Conservation (phyloP, 768 basidiomycete genomes). For the Russula sp. region DNA sequence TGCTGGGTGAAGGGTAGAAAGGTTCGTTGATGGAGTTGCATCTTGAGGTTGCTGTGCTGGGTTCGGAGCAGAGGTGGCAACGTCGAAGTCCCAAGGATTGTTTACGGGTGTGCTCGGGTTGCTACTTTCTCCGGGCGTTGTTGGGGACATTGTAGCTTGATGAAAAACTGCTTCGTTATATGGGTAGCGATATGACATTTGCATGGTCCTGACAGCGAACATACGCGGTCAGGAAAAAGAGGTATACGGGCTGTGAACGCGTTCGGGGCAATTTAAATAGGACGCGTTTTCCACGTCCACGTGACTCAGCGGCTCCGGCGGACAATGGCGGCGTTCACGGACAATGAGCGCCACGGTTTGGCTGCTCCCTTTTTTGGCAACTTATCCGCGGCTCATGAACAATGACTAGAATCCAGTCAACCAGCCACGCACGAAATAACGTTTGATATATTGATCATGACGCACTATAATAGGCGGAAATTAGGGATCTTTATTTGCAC, state of each 20-base stretch:
- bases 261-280: slow-evolving; percentile 15
- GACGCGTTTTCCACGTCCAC: slow-evolving; percentile 13
- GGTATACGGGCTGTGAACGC: slow-evolving; percentile 11
- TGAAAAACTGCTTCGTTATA: slow-evolving; percentile 21
- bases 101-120: slow-evolving; percentile 28
- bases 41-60: slow-evolving; percentile 26
- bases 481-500: neutral
- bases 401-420: slow-evolving; percentile 10
- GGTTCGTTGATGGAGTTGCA: slow-evolving; percentile 8
- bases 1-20: slow-evolving; percentile 25
- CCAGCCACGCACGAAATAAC: neutral
- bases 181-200: slow-evolving; percentile 30
- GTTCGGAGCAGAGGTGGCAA: slow-evolving; percentile 16
- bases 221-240: slow-evolving; percentile 27
- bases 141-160: slow-evolving; percentile 28
- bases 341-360: slow-evolving; percentile 28
- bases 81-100: slow-evolving; percentile 29
- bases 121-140: slow-evolving; percentile 28
- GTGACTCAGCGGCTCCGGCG: slow-evolving; percentile 27
- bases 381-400: neutral
- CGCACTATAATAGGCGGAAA: neutral
- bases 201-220: slow-evolving; percentile 22
- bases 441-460: no score
- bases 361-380: slow-evolving; percentile 13
- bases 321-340: slow-evolving; percentile 25